Conservation (phyloP, 2,329 filamentous ascomycete species). For the Apiospora koreana region DNA sequence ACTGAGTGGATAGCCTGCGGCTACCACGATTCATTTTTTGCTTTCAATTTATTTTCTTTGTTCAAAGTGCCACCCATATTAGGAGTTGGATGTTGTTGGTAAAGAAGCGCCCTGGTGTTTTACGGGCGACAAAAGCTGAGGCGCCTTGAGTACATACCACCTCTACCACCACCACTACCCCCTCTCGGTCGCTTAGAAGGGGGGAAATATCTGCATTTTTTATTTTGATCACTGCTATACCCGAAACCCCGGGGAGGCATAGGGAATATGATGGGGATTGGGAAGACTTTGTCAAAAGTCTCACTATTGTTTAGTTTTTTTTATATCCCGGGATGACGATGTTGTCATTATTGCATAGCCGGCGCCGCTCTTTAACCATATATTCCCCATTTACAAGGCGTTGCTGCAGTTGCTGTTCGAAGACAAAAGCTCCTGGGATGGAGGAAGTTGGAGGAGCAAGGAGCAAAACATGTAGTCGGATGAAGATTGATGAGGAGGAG, state of each 20-base stretch:
- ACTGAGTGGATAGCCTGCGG: background rate
- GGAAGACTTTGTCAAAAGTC: background rate
- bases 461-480: background rate
- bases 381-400: conserved; percentile 1
- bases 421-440: background rate
- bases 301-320: conserved; percentile 6
- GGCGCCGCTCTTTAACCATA: conserved; percentile 8
- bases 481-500: background rate
- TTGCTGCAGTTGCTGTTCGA: background rate
- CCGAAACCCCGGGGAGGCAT: background rate
- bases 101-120: background rate
- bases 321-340: conserved; percentile 4
- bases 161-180: background rate
- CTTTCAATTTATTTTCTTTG: background rate
- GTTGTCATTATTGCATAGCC: background rate
- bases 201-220: background rate
- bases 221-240: conserved; percentile 4
- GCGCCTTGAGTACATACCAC: background rate
- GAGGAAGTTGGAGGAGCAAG: background rate
- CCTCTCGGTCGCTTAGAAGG: background rate
- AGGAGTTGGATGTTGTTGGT: background rate
- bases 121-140: background rate
- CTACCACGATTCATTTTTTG: background rate
- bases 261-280: background rate
- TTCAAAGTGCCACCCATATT: background rate